These are phyloP conservation scores for Chytriomyces sp. DNA, from an alignment of 192 early-diverging fungal genomes.

Conservation along the genomic window DNA sequence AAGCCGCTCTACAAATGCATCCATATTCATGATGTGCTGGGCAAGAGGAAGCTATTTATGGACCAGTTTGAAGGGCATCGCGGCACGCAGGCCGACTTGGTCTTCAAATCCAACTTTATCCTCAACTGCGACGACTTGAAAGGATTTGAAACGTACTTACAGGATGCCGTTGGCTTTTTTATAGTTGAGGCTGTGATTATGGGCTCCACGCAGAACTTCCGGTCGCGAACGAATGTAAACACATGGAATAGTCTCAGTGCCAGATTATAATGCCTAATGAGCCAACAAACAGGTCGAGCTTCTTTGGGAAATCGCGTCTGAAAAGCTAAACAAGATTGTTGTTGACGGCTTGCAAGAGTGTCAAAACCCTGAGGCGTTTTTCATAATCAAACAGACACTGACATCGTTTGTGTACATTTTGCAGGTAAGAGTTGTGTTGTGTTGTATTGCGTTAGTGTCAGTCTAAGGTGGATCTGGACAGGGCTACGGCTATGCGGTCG, in stretches of 20 bases:
- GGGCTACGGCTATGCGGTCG: slow-evolving; percentile 78
- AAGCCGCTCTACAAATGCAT: slow-evolving; percentile 94
- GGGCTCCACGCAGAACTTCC: slow-evolving; percentile 86
- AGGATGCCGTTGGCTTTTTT: slow-evolving; percentile 96
- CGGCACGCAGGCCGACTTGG: slow-evolving; percentile 82
- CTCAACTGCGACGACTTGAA: slow-evolving; percentile 69
- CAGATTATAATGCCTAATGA: slow-evolving; percentile 33
- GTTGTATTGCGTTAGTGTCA: neutral
- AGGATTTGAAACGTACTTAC: slow-evolving; percentile 75
- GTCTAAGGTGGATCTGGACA: slow-evolving; percentile 34
- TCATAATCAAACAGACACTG: slow-evolving; percentile 78
- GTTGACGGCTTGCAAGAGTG: slow-evolving; percentile 81
- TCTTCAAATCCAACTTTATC: slow-evolving; percentile 76
- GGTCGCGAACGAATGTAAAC: slow-evolving; percentile 73
- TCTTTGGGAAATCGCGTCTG: slow-evolving; percentile 86
- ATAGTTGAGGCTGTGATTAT: slow-evolving; percentile 90
- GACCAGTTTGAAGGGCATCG: slow-evolving; percentile 89
- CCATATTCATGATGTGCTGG: slow-evolving; percentile 94
- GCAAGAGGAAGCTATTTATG: slow-evolving; percentile 84
- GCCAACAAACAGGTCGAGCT: slow-evolving; percentile 72
- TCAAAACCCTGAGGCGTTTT: slow-evolving; percentile 75
- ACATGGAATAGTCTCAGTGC: neutral
- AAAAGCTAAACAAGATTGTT: slow-evolving; percentile 79
- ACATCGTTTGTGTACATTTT: slow-evolving; percentile 90
- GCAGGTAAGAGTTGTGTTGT: slow-evolving; percentile 59